phyloP scores from a whole-genome alignment of 257 asterid species.

The Nicotiana otophora region DNA sequence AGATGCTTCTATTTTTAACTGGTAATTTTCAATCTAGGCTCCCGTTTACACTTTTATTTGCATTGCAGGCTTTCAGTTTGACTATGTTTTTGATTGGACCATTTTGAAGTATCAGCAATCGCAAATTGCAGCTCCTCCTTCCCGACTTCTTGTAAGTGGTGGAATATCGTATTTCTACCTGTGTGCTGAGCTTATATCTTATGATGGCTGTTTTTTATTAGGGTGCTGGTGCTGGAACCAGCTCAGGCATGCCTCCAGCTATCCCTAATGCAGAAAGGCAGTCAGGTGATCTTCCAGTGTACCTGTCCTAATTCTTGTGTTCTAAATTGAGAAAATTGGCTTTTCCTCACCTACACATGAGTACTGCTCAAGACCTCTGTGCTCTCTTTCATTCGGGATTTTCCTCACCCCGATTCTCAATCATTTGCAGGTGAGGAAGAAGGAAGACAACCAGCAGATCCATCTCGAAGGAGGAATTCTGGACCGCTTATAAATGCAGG shows the following conservation, averaged over 20 bases:
- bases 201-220: conserved; percentile 24
- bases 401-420: not conserved
- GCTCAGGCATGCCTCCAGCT: conserved; percentile 84
- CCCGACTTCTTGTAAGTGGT: conserved; percentile 62
- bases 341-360: not conserved
- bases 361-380: not conserved
- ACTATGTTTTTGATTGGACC: conserved; percentile 98
- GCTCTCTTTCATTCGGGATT: not conserved
- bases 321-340: not conserved
- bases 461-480: conserved; percentile 55
- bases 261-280: conserved; percentile 65
- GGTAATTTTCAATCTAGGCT: not conserved
- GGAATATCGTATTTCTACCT: not conserved
- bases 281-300: conserved; percentile 42
- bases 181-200: conserved; percentile 7
- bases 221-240: conserved; percentile 78
- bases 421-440: conserved; percentile 63
- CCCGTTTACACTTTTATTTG: not conserved
- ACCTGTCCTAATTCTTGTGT: not conserved
- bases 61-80: conserved; percentile 83
- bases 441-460: conserved; percentile 71
- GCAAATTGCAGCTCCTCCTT: conserved; percentile 78
- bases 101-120: conserved; percentile 95
- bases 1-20: not conserved
- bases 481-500: conserved; percentile 56